phyloP scores from a whole-genome alignment of 2,329 filamentous ascomycete genomes.

The Aphanocladium album region DNA sequence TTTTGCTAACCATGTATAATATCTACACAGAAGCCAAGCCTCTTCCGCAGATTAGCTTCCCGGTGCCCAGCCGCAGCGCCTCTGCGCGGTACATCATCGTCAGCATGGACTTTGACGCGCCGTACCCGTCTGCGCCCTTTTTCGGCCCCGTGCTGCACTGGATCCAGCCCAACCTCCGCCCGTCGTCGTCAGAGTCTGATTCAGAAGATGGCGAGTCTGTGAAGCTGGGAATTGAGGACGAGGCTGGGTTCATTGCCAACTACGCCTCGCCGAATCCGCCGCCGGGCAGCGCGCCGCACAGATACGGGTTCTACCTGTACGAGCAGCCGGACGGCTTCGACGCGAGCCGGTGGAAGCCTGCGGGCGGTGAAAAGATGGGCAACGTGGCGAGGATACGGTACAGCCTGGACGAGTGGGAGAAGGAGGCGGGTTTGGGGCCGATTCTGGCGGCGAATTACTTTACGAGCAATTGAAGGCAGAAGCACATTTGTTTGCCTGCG shows the following conservation, averaged over 20 bases:
- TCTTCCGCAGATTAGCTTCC: background rate
- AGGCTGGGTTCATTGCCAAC: constrained; percentile 26
- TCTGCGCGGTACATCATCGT: background rate
- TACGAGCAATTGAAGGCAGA: background rate
- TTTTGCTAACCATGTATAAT: too few relatives aligned
- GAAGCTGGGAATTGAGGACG: background rate
- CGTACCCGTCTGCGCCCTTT: constrained; percentile 34
- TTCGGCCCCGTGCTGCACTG: constrained; percentile 44
- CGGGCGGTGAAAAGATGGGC: constrained; percentile 30
- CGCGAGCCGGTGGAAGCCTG: constrained; percentile 26
- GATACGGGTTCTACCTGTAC: constrained; percentile 45
- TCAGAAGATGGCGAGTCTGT: background rate
- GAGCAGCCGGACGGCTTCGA: constrained; percentile 33
- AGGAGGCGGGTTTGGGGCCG: constrained; percentile 43
- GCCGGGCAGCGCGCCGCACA: constrained; percentile 39
- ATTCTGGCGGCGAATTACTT: constrained; percentile 9
- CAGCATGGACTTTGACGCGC: constrained; percentile 43
- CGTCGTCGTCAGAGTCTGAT: background rate
- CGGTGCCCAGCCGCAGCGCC: background rate
- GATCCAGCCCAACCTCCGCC: constrained; percentile 35
- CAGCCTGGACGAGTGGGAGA: constrained; percentile 36
- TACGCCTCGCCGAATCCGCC: constrained; percentile 44
- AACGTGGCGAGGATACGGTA: constrained; percentile 35
- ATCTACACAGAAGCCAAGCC: background rate
- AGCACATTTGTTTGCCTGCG: too few relatives aligned